phyloP scores from a whole-genome alignment of 441 rosid species.

The Biscutella auriculata region DNA sequence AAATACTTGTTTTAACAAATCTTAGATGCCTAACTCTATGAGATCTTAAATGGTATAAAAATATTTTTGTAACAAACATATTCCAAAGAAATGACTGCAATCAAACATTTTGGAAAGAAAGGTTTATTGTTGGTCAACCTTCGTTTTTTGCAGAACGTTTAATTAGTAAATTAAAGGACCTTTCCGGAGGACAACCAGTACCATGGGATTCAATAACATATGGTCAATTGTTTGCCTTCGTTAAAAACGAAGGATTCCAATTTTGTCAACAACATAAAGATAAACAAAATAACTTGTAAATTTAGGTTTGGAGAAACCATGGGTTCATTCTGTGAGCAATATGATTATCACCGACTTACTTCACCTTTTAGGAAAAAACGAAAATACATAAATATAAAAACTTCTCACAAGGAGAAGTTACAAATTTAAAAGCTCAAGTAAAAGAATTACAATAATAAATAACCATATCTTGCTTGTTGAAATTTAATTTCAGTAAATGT shows the following conservation, averaged over 20 bases:
- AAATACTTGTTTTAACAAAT: background rate
- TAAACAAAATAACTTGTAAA: background rate
- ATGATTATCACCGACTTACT: background rate
- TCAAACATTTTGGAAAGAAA: no score
- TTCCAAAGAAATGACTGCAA: no score
- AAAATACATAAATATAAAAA: background rate
- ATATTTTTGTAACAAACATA: no score
- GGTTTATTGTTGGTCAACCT: no score
- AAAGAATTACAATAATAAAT: no score
- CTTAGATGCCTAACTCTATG: background rate
- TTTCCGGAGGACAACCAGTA: background rate
- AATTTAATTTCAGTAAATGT: no score
- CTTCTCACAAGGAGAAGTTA: no score
- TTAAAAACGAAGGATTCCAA: background rate
- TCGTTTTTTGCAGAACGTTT: no score
- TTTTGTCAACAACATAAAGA: background rate
- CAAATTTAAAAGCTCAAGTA: no score
- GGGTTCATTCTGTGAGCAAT: background rate
- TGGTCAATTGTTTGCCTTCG: background rate
- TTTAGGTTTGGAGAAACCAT: background rate
- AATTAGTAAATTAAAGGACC: background rate
- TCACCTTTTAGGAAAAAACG: background rate
- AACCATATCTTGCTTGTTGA: no score
- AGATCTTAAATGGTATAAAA: no score
- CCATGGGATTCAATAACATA: background rate